phyloP scores from a whole-genome alignment of 768 basidiomycete genomes.

The Hygrocybe coccinea region DNA sequence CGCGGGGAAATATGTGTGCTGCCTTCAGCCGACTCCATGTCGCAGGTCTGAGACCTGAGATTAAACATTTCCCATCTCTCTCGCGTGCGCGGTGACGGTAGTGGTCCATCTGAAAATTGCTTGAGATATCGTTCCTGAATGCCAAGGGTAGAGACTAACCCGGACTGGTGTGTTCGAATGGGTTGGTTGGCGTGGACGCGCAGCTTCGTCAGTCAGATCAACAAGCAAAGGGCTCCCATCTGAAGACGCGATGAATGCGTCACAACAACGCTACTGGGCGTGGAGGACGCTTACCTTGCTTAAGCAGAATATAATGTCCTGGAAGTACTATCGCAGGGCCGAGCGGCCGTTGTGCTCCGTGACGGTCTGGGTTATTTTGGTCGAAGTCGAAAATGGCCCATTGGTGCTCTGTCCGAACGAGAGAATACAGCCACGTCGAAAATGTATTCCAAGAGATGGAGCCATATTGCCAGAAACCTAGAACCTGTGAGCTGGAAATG shows the following conservation, averaged over 20 bases:
- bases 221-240: constrained; percentile 11
- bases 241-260: constrained; percentile 3
- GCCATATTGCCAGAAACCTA: constrained; percentile 14
- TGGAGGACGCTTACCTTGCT: constrained; percentile 9
- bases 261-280: constrained; percentile 1
- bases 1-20: constrained; percentile 23
- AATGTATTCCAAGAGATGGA: constrained; percentile 11
- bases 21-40: constrained; percentile 13
- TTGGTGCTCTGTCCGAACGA: not conserved
- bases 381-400: constrained; percentile 13
- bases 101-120: constrained; percentile 8
- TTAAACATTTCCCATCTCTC: constrained; percentile 13
- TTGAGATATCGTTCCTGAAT: constrained; percentile 3
- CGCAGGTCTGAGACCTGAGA: constrained; percentile 10
- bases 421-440: constrained; percentile 5
- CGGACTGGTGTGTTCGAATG: constrained; percentile 9
- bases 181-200: constrained; percentile 15
- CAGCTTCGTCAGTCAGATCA: constrained; percentile 6
- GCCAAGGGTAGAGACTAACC: constrained; percentile 7
- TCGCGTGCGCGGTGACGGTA: constrained; percentile 13
- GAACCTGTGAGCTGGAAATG: not conserved
- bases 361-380: constrained; percentile 8
- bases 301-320: constrained; percentile 14
- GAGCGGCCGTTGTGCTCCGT: constrained; percentile 1
- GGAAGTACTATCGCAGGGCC: constrained; percentile 9